A percentile compares a stretch with the other conserved stretches of the same genome.
Conservation (phyloP, 306 rosid genomes). For the Adenanthera pavonina region DNA sequence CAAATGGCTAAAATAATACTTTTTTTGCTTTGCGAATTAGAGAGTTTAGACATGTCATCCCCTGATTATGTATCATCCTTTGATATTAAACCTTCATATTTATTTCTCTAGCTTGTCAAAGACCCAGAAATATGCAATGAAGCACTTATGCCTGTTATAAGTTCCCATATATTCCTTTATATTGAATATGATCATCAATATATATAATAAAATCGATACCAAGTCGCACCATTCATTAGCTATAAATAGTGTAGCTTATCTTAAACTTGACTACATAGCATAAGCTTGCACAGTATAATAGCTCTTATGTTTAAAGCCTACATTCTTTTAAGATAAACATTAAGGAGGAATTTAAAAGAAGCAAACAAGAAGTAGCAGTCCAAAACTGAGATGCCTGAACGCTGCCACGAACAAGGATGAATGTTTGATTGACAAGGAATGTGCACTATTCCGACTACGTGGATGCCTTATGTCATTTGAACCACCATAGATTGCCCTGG, state of each 20-base stretch:
- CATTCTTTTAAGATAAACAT: background rate
- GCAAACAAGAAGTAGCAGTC: slow-evolving; percentile 38
- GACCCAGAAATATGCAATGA: background rate
- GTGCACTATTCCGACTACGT: slow-evolving; percentile 15
- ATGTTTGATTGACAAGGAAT: slow-evolving; percentile 34
- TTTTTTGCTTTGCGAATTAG: background rate
- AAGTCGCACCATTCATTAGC: too few species aligned
- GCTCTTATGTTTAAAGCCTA: background rate
- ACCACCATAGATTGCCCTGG: slow-evolving; percentile 44
- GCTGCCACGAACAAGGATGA: slow-evolving; percentile 36
- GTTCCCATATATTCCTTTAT: background rate
- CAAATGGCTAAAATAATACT: background rate
- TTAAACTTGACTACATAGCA: background rate
- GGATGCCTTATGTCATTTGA: slow-evolving; percentile 47
- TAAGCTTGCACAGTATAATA: slow-evolving; percentile 10
- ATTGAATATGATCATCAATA: background rate
- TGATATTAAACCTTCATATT: background rate
- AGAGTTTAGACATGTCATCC: background rate
- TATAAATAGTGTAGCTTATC: too few species aligned
- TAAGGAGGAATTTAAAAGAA: slow-evolving; percentile 28
- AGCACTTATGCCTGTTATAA: background rate
- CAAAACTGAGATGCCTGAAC: slow-evolving; percentile 35
- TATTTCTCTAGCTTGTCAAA: too few species aligned
- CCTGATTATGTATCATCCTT: background rate
- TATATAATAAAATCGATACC: too few species aligned